A percentile compares a stretch with the other conserved stretches of the same genome.
phyloP scores from a whole-genome alignment of 495 filamentous ascomycete species.

The Penicillium cinerascens region DNA sequence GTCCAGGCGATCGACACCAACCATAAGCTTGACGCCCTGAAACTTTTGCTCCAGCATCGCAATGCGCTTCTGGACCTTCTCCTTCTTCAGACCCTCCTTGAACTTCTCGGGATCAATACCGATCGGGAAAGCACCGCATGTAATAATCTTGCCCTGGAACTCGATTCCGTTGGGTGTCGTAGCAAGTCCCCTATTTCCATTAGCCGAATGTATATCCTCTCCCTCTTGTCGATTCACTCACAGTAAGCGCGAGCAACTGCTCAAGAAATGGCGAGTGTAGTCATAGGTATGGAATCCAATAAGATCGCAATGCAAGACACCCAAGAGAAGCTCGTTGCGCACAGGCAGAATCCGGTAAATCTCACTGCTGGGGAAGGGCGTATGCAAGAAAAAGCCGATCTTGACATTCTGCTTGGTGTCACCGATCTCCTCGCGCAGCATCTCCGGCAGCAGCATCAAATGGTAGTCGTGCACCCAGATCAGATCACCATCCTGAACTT shows the following conservation, averaged over 20 bases:
- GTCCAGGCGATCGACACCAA: constrained; percentile 92
- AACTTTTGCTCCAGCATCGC: constrained; percentile 83
- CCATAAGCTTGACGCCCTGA: constrained; percentile 91
- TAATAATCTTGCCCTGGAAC: constrained; percentile 76
- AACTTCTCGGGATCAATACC: constrained; percentile 98
- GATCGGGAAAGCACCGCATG: constrained; percentile 92
- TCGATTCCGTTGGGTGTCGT: constrained; percentile 90
- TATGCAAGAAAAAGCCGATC: constrained; percentile 97
- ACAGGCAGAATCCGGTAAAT: constrained; percentile 95
- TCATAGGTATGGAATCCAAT: constrained; percentile 97
- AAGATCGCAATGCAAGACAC: constrained; percentile 86
- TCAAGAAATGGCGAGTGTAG: constrained; percentile 92
- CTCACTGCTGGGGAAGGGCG: constrained; percentile 94
- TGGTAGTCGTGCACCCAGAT: constrained; percentile 99
- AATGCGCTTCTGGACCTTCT: constrained; percentile 83
- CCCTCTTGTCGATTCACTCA: constrained; percentile 42
- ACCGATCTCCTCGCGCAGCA: constrained; percentile 84
- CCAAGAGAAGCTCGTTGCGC: constrained; percentile 78
- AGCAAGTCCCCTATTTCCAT: constrained; percentile 53
- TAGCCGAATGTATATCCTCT: constrained; percentile 6
- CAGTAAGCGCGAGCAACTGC: constrained; percentile 86
- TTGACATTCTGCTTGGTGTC: constrained; percentile 77
- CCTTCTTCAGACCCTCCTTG: constrained; percentile 77
- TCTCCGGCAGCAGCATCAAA: constrained; percentile 89
- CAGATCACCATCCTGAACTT: constrained; percentile 84